Base-by-base conservation (phyloP, 164 flowering plant species). In the Buxus sempervirens region DNA sequence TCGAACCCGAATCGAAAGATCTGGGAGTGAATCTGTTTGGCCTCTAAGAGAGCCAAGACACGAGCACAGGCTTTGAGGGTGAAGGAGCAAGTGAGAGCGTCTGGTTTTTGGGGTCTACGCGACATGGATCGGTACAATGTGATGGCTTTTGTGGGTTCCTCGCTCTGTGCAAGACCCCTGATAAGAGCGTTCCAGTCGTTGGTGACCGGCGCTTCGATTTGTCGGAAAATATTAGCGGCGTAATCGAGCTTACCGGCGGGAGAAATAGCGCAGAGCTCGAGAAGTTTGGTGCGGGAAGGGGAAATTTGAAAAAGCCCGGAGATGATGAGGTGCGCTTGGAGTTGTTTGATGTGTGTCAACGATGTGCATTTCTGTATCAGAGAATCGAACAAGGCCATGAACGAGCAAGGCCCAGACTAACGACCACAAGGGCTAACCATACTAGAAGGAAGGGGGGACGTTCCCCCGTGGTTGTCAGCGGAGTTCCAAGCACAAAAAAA, bases 1-100 rank as follows among this genome's bases (percentile, higher is more conserved):
- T 58, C 24, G 51, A 85, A 82, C 65, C 96, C 95, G 32, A 60
- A 66, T 10, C 81, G 77, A 12, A 82, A 9, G 36, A 80, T 62
- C 13, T 86, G 88, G 0, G 83, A 76, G 48, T 94, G 98, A 4
- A 91, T 60, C 78, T 90, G 89, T 27, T 41, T 36, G 10, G 89
- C 82, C 68, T 90, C 95, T 16, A 65, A 14, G 3, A 61, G 45
- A 14, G 89, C 95, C 58, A 90, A 51, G 0, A 82, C 80, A 22
- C 95, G 85, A 0, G 97, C 88, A 64, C 93, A 91, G 21, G 96
- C 96, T 69, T 88, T 85, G 72, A 94, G 85, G 25, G 82, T 76
- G 71, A 91, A 91, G 5, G 96, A 91, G 82, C 88, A 88, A 0
- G 97, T 85, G 59, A 94, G 85, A 2, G 97, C 95, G 71, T 94